Evolutionary conservation across 495 filamentous ascomycete genomes (phyloP), one percentile per base, ranked within the genome.

Genomic region (Penicillium psychrofluorescens): DNA sequence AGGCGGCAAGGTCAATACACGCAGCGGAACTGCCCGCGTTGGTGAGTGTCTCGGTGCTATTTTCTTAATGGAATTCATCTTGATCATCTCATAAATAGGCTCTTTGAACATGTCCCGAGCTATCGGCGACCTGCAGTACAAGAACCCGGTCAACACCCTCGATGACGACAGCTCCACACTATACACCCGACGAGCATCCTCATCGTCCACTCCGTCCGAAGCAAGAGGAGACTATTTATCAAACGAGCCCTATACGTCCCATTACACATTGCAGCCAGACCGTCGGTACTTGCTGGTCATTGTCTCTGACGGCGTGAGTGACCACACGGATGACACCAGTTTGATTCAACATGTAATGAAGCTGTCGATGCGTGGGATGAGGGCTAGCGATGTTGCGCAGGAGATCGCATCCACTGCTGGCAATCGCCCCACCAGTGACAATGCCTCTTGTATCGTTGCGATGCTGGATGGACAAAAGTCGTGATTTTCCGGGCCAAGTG

Each of bases 51-150:
- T 14, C 36, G 2, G 16, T n/a, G 29, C 38, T 32, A 36, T 13
- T 36, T 29, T 8, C n/a, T 14, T 6, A 36, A 32, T 32, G 6
- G 16, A n/a, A 38, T 14, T 35, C 31, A 35, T 12, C 1, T 28
- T 7, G 35, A 28, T 45, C 34, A 40, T 8, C 29, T 27, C 32
- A 15, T 4, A 15, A 16, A 45, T 14, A 68, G 67, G 64, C 28
- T 50, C 55, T 28, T 43, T 71, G 15, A 68, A 71, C 38, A 68
- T 71, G 62, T 67, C 67, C 11, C 65, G 67, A n/a, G 65, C 65
- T 7, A 16, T 68, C n/a, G 67, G 67, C 2, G 67, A 71, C 44
- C 49, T 71, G 29, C 62, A 64, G 48, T 68, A 68, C 54, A 71
- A 71, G 43, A 63, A 61, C 29, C 67, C 65, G 31, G 53, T 71